Conservation (phyloP, 192 early-diverging fungal genomes). For the Coemansia sp. region DNA sequence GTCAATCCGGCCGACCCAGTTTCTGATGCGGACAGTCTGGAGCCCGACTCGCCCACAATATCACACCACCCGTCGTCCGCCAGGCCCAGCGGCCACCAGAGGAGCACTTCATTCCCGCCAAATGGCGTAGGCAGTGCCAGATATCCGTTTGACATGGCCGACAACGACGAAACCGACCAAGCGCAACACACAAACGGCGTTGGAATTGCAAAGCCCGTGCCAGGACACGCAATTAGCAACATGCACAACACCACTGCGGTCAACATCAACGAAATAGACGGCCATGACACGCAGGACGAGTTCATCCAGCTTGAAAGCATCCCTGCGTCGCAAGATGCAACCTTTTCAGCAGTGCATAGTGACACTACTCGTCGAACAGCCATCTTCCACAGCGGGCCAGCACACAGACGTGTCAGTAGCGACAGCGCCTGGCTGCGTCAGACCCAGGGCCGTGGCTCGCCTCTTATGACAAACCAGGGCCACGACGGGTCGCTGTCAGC, state of each 20-base stretch:
- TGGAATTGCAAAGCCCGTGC: background rate
- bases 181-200: background rate
- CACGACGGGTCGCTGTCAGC: conserved; percentile 45
- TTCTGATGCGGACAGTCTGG: conserved; percentile 34
- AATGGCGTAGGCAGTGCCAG: conserved; percentile 7
- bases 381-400: background rate
- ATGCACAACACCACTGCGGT: conserved; percentile 9
- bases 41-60: conserved; percentile 40
- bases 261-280: conserved; percentile 1
- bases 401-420: conserved; percentile 19
- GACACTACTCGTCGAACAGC: background rate
- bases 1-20: conserved; percentile 49
- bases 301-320: conserved; percentile 5
- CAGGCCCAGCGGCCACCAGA: conserved; percentile 21
- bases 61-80: conserved; percentile 18
- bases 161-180: too few relatives aligned
- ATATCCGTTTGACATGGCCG: background rate
- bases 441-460: background rate
- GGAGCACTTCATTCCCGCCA: conserved; percentile 33
- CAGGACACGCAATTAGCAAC: background rate
- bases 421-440: conserved; percentile 11
- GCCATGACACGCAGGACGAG: background rate
- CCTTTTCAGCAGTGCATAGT: background rate
- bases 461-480: conserved; percentile 38
- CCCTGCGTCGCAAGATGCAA: background rate